A percentile compares a stretch with the other conserved stretches of the same genome.
Conservation (phyloP, 2,329 filamentous ascomycete species). For the Botrytis pseudocinerea region DNA sequence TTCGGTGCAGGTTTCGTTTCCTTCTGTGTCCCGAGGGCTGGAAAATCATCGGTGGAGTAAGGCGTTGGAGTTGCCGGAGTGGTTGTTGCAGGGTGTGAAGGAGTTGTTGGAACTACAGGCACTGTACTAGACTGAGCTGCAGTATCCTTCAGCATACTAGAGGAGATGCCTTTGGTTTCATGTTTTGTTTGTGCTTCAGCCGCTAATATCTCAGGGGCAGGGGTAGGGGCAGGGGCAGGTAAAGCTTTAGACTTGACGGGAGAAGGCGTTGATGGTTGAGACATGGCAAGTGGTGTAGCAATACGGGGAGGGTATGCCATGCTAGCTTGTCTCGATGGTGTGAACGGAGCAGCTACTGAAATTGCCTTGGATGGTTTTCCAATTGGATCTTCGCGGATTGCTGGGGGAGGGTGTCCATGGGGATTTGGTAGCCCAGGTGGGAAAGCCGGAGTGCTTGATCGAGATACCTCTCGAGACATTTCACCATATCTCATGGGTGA, state of each 20-base stretch:
- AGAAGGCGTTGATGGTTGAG: conserved; percentile 33
- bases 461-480: conserved; percentile 29
- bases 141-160: conserved; percentile 50
- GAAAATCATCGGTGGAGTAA: conserved; percentile 56
- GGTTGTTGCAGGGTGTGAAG: conserved; percentile 48
- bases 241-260: conserved; percentile 13
- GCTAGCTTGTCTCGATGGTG: conserved; percentile 32
- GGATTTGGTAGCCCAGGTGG: conserved; percentile 48
- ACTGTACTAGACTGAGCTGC: conserved; percentile 34
- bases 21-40: conserved; percentile 47
- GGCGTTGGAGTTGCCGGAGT: conserved; percentile 1
- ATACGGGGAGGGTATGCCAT: conserved; percentile 32
- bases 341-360: conserved; percentile 38
- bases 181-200: conserved; percentile 43
- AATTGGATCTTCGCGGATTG: conserved; percentile 32
- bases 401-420: conserved; percentile 44
- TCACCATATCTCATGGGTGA: conserved; percentile 26
- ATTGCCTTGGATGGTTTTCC: conserved; percentile 35
- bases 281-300: conserved; percentile 37
- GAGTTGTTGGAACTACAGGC: conserved; percentile 37
- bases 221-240: not conserved
- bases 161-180: conserved; percentile 49
- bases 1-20: conserved; percentile 37
- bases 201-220: not conserved
- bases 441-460: conserved; percentile 44